Percentiles rank a stretch among this genome's conserved stretches.
These are phyloP conservation scores for Aeschynomene evenia DNA, from an alignment of 306 rosid species.

Conservation along the genomic window DNA sequence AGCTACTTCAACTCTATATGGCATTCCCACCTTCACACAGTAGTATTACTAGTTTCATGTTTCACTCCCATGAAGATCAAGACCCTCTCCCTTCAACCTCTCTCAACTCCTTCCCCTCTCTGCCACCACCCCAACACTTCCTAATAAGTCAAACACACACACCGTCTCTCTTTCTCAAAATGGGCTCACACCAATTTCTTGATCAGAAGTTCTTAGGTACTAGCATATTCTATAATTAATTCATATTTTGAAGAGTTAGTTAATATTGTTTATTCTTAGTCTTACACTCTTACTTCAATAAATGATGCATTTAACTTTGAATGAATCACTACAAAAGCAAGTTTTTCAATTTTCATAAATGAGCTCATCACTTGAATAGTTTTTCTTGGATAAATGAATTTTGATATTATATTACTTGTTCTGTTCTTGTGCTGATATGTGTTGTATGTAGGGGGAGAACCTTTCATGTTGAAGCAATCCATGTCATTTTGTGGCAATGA, in stretches of 20 bases:
- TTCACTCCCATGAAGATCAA: constrained; percentile 54
- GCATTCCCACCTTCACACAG: constrained; percentile 60
- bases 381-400: not conserved
- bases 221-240: too few relatives aligned
- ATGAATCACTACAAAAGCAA: not conserved
- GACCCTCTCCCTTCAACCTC: constrained; percentile 37
- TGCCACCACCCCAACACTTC: constrained; percentile 60
- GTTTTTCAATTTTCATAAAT: too few relatives aligned
- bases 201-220: not conserved
- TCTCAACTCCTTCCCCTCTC: constrained; percentile 40
- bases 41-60: constrained; percentile 50
- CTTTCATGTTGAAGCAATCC: constrained; percentile 73
- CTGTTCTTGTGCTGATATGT: not conserved
- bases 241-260: not conserved
- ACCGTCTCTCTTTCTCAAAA: not conserved
- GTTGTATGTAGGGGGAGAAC: constrained; percentile 41
- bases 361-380: too few relatives aligned
- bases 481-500: constrained; percentile 71
- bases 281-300: too few relatives aligned
- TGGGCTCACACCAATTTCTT: not conserved
- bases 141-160: constrained; percentile 43
- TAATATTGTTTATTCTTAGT: too few relatives aligned
- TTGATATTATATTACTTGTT: not conserved
- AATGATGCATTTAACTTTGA: too few relatives aligned
- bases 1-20: constrained; percentile 35